Evolutionary conservation across 495 filamentous ascomycete species (phyloP).

Genomic region (Neurospora sp.): DNA sequence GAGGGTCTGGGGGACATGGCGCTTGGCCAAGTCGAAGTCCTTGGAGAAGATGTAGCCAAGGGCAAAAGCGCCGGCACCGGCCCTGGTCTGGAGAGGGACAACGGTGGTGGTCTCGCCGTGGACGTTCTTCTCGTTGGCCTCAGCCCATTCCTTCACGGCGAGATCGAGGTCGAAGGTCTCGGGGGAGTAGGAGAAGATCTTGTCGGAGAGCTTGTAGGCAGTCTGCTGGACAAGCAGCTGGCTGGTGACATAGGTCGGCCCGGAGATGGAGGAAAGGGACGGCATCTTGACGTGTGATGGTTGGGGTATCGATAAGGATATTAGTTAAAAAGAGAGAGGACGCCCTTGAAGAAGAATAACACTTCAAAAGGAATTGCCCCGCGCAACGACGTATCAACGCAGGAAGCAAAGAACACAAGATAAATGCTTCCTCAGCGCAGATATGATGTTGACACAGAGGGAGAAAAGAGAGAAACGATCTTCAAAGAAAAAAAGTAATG

Average conservation of each 20-base stretch:
- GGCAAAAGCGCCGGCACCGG: slow-evolving; percentile 84
- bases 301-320: slow-evolving; percentile 9
- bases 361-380: slow-evolving; percentile 11
- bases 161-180: slow-evolving; percentile 83
- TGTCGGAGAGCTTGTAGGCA: slow-evolving; percentile 85
- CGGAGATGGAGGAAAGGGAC: slow-evolving; percentile 58
- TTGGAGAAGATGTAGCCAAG: slow-evolving; percentile 95
- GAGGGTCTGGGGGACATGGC: slow-evolving; percentile 81
- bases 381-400: slow-evolving; percentile 14
- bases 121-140: slow-evolving; percentile 56
- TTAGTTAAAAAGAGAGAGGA: not conserved
- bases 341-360: slow-evolving; percentile 6
- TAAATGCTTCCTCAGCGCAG: not conserved
- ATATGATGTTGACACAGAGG: not conserved
- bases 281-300: slow-evolving; percentile 20
- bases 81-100: slow-evolving; percentile 71
- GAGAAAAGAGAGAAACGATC: not conserved
- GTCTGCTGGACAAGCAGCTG: slow-evolving; percentile 93
- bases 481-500: not conserved
- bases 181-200: slow-evolving; percentile 93
- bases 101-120: slow-evolving; percentile 72
- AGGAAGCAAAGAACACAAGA: slow-evolving; percentile 2
- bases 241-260: slow-evolving; percentile 82
- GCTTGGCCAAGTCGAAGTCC: slow-evolving; percentile 86
- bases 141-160: slow-evolving; percentile 67